These are phyloP conservation scores for Aspergillus felis DNA, from an alignment of 2,329 filamentous ascomycete genomes.

Conservation along the genomic window DNA sequence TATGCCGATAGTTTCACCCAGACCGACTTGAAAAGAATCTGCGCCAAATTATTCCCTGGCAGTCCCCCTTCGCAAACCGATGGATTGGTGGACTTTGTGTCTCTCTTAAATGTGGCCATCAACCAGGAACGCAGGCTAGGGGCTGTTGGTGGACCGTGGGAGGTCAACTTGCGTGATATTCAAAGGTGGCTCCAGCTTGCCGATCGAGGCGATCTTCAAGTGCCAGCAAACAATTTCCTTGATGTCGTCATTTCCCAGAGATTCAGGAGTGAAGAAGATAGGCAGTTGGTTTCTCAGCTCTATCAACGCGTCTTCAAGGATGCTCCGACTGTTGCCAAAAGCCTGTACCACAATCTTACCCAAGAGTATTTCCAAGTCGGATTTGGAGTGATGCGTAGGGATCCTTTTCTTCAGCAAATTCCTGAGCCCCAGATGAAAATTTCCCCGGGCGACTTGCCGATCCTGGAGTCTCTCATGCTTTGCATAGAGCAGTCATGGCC, in stretches of 20 bases:
- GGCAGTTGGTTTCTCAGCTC: constrained; percentile 59
- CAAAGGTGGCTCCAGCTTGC: constrained; percentile 80
- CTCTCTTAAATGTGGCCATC: constrained; percentile 69
- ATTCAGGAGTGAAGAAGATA: constrained; percentile 71
- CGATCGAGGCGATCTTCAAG: constrained; percentile 56
- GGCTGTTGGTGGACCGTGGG: constrained; percentile 73
- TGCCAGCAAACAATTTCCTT: constrained; percentile 69
- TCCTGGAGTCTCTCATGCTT: constrained; percentile 81
- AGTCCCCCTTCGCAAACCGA: constrained; percentile 58
- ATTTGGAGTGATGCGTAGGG: constrained; percentile 64
- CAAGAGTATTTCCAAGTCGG: constrained; percentile 71
- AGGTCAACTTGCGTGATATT: constrained; percentile 89
- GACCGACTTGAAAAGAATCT: constrained; percentile 78
- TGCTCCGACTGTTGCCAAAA: constrained; percentile 43
- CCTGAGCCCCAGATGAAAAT: constrained; percentile 32
- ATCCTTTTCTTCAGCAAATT: constrained; percentile 41
- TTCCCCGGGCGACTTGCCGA: constrained; percentile 51
- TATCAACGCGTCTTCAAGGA: constrained; percentile 63
- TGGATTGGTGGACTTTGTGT: constrained; percentile 75
- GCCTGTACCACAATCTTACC: constrained; percentile 69
- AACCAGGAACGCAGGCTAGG: constrained; percentile 54
- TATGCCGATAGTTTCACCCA: constrained; percentile 87
- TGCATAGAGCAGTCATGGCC: constrained; percentile 85
- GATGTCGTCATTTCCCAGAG: constrained; percentile 80
- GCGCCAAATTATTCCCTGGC: constrained; percentile 67